Conservation (phyloP, 2,329 filamentous ascomycete species). For the Capronia americana region DNA sequence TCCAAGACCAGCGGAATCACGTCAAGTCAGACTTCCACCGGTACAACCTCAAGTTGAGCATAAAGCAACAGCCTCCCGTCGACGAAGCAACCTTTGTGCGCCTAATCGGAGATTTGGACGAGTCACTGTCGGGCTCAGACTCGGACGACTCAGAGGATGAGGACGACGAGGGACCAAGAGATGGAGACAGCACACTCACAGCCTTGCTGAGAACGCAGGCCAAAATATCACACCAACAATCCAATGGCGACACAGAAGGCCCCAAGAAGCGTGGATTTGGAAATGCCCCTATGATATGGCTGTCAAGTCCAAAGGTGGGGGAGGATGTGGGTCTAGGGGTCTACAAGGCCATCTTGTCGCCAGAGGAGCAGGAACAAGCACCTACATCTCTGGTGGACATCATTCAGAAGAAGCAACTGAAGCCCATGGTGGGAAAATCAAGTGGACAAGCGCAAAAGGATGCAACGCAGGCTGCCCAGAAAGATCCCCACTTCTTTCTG, state of each 20-base stretch:
- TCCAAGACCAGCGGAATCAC: conserved; percentile 84
- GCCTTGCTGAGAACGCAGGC: conserved; percentile 84
- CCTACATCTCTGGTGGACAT: conserved; percentile 68
- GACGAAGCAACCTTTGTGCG: conserved; percentile 85
- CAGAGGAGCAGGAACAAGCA: conserved; percentile 70
- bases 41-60: conserved; percentile 93
- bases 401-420: conserved; percentile 77
- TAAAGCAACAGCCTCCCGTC: conserved; percentile 74
- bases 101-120: conserved; percentile 82
- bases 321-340: conserved; percentile 81
- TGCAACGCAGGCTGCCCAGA: conserved; percentile 55
- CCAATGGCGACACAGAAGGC: conserved; percentile 56
- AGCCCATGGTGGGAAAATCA: conserved; percentile 59
- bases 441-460: conserved; percentile 46
- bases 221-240: conserved; percentile 64
- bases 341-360: conserved; percentile 81
- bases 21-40: conserved; percentile 88
- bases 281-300: conserved; percentile 83
- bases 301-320: conserved; percentile 76
- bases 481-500: conserved; percentile 87
- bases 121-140: conserved; percentile 84
- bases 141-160: conserved; percentile 73
- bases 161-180: conserved; percentile 47
- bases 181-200: conserved; percentile 74
- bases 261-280: conserved; percentile 62